Evolutionary conservation across 495 filamentous ascomycete species (phyloP).

Genomic region (Aspergillus funiculosus): DNA sequence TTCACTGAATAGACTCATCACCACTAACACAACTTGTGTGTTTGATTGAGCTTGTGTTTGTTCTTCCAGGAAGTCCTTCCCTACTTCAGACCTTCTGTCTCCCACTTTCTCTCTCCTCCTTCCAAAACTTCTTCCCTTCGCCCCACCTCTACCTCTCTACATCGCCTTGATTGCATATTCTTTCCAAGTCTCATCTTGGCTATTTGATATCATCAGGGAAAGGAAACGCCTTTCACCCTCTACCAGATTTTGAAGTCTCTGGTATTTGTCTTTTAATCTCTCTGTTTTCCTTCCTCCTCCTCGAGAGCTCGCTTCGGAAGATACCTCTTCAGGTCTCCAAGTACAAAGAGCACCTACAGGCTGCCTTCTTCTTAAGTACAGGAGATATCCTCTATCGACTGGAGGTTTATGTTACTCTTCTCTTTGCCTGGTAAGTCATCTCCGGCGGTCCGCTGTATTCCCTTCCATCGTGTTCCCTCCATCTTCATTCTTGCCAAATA

Average conservation of each 20-base stretch:
- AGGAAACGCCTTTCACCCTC: background rate
- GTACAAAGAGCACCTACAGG: conserved; percentile 2
- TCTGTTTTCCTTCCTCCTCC: too few species aligned
- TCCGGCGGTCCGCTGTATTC: too few species aligned
- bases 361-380: background rate
- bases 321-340: background rate
- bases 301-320: background rate
- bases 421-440: background rate
- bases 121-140: background rate
- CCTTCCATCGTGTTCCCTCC: too few species aligned
- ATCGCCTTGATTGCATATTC: background rate
- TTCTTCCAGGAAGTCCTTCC: background rate
- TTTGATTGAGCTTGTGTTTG: too few species aligned
- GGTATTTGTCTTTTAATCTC: background rate
- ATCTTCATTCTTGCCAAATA: too few species aligned
- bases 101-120: background rate
- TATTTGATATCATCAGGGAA: background rate
- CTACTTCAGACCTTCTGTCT: background rate
- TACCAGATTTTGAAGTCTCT: background rate
- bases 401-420: background rate
- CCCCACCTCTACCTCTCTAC: background rate
- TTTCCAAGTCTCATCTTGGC: background rate
- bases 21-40: background rate
- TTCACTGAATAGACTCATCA: conserved; percentile 3
- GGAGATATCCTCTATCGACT: background rate